These are phyloP conservation scores for Protomyces inouyei DNA, from an alignment of 1,139 yeast genomes.

Conservation along the genomic window DNA sequence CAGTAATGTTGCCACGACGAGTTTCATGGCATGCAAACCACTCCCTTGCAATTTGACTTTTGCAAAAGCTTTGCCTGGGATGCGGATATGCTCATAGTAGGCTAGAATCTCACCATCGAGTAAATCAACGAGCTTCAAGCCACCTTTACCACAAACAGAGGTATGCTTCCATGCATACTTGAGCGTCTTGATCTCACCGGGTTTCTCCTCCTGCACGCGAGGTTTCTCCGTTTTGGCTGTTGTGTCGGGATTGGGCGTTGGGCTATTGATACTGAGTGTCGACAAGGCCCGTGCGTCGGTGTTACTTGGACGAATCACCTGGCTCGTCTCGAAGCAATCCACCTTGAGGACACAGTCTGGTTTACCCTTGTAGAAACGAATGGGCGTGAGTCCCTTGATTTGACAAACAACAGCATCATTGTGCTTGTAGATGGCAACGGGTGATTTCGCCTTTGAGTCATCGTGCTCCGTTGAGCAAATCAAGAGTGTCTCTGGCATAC, in stretches of 20 bases:
- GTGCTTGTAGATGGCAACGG: neutral
- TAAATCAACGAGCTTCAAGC: constrained; percentile 19
- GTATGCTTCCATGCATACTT: constrained; percentile 23
- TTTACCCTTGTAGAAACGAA: constrained; percentile 10
- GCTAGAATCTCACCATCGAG: constrained; percentile 18
- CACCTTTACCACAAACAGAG: constrained; percentile 18
- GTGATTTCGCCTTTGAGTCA: neutral
- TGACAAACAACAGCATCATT: constrained; percentile 1
- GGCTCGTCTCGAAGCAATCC: constrained; percentile 16
- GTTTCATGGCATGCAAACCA: constrained; percentile 6
- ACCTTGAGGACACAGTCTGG: constrained; percentile 22
- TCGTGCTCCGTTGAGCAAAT: neutral
- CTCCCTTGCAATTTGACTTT: constrained; percentile 11
- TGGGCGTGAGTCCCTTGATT: constrained; percentile 18
- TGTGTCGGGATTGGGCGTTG: neutral
- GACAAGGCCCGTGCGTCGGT: neutral
- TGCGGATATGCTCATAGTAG: constrained; percentile 6
- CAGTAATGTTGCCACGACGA: constrained; percentile 13
- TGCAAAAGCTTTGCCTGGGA: constrained; percentile 9
- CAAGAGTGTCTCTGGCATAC: constrained; percentile 7
- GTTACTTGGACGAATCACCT: neutral
- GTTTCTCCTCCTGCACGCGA: neutral
- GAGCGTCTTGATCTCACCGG: neutral
- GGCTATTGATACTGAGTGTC: neutral
- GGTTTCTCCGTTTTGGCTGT: neutral